Evolutionary conservation across 2,329 filamentous ascomycete species (phyloP).

Genomic region (Claviceps arundinis): DNA sequence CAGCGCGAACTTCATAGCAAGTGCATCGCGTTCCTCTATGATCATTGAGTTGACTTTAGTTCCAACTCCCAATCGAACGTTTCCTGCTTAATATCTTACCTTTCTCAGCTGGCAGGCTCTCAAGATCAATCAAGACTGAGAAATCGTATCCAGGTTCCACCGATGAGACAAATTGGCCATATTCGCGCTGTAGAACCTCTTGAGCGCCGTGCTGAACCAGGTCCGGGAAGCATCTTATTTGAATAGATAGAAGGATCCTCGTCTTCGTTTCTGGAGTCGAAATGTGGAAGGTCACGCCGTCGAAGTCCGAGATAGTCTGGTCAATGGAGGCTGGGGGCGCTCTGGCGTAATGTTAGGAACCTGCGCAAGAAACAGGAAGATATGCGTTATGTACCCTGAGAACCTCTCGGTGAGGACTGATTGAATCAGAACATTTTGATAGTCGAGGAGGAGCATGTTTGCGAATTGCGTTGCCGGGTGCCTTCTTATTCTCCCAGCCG

Average conservation of each 20-base stretch:
- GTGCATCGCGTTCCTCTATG: conserved; percentile 67
- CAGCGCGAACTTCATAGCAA: conserved; percentile 76
- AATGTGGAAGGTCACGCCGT: conserved; percentile 96
- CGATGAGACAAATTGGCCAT: conserved; percentile 76
- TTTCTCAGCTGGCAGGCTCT: conserved; percentile 69
- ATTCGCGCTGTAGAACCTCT: conserved; percentile 84
- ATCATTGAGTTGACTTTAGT: not conserved
- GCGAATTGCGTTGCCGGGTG: conserved; percentile 10
- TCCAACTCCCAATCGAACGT: not conserved
- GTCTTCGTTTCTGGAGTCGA: conserved; percentile 90
- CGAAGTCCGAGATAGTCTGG: conserved; percentile 97
- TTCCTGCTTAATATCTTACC: conserved; percentile 28
- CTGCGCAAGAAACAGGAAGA: not conserved
- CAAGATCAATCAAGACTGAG: conserved; percentile 79
- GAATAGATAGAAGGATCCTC: conserved; percentile 86
- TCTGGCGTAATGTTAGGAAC: conserved; percentile 38
- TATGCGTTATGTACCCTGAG: conserved; percentile 47
- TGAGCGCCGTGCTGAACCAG: conserved; percentile 87
- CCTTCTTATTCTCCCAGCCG: conserved; percentile 13
- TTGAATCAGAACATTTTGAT: conserved; percentile 96
- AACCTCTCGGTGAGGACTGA: conserved; percentile 92
- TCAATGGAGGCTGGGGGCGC: conserved; percentile 80
- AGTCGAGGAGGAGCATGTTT: conserved; percentile 87
- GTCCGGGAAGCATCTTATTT: conserved; percentile 90
- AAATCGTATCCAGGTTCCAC: conserved; percentile 94